Evolutionary conservation across 257 asterid genomes (phyloP).

Genomic region (Plantago major): DNA sequence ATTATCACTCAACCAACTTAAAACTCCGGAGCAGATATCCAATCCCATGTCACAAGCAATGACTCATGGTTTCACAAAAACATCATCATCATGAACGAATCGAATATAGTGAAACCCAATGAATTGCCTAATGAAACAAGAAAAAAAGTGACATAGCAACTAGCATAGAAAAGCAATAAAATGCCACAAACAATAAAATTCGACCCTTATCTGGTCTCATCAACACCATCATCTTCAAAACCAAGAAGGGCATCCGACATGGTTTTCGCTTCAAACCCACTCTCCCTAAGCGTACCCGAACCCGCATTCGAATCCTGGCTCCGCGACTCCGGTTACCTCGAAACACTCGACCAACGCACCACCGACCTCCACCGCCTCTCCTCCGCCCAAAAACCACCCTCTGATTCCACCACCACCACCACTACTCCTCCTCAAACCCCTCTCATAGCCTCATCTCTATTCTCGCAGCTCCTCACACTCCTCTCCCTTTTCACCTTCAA

Average conservation of each 20-base stretch:
- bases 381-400: constrained; percentile 27
- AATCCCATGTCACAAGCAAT: no score
- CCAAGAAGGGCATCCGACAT: constrained; percentile 21
- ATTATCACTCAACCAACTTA: no score
- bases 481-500: constrained; percentile 69
- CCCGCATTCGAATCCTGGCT: constrained; percentile 85
- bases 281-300: constrained; percentile 83
- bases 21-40: no score
- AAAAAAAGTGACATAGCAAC: background rate
- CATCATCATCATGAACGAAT: no score
- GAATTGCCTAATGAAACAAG: no score
- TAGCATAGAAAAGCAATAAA: background rate
- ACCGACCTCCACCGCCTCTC: constrained; percentile 77
- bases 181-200: constrained; percentile 3
- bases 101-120: no score
- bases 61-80: no score
- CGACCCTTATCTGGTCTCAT: no score
- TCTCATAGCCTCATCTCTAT: constrained; percentile 17
- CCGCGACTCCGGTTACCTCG: constrained; percentile 86
- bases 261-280: constrained; percentile 75
- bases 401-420: constrained; percentile 13
- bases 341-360: constrained; percentile 76
- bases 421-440: constrained; percentile 16
- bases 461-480: constrained; percentile 43
- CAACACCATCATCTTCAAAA: constrained; percentile 7